Evolutionary conservation across 169 alveolate species (phyloP).

Genomic region (Babesia ovata): DNA sequence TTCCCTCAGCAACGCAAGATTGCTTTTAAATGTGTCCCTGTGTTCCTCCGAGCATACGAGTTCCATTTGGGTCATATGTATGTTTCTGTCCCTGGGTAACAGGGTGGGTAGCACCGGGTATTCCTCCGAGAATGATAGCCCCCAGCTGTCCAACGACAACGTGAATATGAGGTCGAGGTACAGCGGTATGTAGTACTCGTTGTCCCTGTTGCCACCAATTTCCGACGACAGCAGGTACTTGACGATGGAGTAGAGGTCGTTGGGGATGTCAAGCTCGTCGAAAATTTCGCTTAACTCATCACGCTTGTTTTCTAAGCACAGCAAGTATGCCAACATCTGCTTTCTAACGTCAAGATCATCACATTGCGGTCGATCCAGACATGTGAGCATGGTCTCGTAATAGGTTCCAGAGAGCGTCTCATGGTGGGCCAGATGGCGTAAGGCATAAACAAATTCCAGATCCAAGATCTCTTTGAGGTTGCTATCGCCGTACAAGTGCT

Average conservation of each 20-base stretch:
- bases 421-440: slow-evolving; percentile 11
- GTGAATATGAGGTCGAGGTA: slow-evolving; percentile 30
- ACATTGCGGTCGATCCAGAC: slow-evolving; percentile 2
- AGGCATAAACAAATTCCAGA: slow-evolving; percentile 11
- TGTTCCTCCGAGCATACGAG: slow-evolving; percentile 23
- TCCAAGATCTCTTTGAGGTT: not conserved
- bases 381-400: slow-evolving; percentile 10
- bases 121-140: slow-evolving; percentile 7
- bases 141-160: slow-evolving; percentile 11
- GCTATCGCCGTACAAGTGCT: not conserved
- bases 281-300: not conserved
- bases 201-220: slow-evolving; percentile 25
- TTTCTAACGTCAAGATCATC: not conserved
- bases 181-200: slow-evolving; percentile 10
- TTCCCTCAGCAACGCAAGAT: slow-evolving; percentile 4
- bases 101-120: slow-evolving; percentile 31
- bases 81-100: not conserved
- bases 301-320: not conserved
- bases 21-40: not conserved
- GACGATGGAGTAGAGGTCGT: slow-evolving; percentile 6
- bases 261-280: slow-evolving; percentile 15
- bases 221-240: slow-evolving; percentile 11
- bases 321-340: slow-evolving; percentile 12
- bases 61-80: slow-evolving; percentile 11
- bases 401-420: slow-evolving; percentile 1